These are phyloP conservation scores for Achaetomiella virescens DNA, from an alignment of 495 filamentous ascomycete species.

Conservation along the genomic window DNA sequence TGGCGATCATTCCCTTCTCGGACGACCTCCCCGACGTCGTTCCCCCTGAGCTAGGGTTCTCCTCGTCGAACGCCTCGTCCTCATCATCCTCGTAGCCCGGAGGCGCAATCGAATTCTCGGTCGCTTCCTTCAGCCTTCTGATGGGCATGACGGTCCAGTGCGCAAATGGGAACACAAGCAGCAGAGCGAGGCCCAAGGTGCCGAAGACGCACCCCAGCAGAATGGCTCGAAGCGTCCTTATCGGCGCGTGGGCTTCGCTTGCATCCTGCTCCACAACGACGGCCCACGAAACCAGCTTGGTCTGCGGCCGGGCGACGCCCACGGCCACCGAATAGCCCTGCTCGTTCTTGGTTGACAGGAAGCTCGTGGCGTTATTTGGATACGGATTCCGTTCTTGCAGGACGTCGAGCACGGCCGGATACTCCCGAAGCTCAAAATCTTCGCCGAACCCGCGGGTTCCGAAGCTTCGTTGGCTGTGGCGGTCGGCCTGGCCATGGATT, in stretches of 20 bases:
- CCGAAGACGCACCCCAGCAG: constrained; percentile 80
- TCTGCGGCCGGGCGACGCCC: constrained; percentile 62
- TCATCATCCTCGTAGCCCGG: constrained; percentile 50
- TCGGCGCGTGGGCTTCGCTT: constrained; percentile 67
- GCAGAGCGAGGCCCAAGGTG: constrained; percentile 60
- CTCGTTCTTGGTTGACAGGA: constrained; percentile 65
- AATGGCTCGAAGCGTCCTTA: constrained; percentile 64
- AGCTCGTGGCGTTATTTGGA: constrained; percentile 56
- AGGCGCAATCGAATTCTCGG: constrained; percentile 66
- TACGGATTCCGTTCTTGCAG: constrained; percentile 41
- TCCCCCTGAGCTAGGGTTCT: constrained; percentile 35
- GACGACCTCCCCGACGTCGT: constrained; percentile 33
- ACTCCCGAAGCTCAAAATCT: constrained; percentile 53
- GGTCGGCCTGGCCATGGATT: constrained; percentile 29
- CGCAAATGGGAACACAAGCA: constrained; percentile 68
- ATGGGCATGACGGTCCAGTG: constrained; percentile 78
- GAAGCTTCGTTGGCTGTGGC: constrained; percentile 45
- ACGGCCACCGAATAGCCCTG: constrained; percentile 57
- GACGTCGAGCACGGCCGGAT: constrained; percentile 49
- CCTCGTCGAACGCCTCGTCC: constrained; percentile 36
- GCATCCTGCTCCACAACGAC: constrained; percentile 72
- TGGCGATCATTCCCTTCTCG: constrained; percentile 33
- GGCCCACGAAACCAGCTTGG: constrained; percentile 66
- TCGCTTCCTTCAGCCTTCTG: constrained; percentile 66
- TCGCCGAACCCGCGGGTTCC: constrained; percentile 33